phyloP scores from a whole-genome alignment of 257 asterid genomes.

The Agastache rugosa region DNA sequence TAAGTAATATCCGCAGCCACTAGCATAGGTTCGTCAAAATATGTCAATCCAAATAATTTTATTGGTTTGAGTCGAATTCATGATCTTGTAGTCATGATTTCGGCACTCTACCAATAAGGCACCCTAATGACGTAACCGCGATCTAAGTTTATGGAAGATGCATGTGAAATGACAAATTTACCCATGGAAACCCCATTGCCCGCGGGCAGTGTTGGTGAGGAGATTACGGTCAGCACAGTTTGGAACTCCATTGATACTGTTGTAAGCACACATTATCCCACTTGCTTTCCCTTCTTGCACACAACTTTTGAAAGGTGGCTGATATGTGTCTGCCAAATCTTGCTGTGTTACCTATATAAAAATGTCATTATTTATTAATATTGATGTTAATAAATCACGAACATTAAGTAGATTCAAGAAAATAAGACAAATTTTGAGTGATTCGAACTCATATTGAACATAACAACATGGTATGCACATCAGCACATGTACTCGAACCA shows the following conservation, averaged over 20 bases:
- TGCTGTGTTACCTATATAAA: constrained; percentile 66
- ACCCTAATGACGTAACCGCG: too few relatives aligned
- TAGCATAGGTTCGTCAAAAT: too few relatives aligned
- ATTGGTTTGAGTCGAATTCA: not conserved
- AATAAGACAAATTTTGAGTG: not conserved
- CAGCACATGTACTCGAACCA: too few relatives aligned
- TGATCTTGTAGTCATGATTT: too few relatives aligned
- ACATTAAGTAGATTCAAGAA: not conserved
- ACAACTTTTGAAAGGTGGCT: constrained; percentile 85
- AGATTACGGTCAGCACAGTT: constrained; percentile 79
- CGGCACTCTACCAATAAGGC: too few relatives aligned
- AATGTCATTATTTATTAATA: too few relatives aligned
- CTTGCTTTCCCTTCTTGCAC: constrained; percentile 75
- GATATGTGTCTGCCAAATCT: constrained; percentile 90
- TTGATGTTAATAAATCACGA: not conserved
- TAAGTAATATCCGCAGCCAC: too few relatives aligned
- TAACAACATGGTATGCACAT: too few relatives aligned
- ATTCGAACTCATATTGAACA: not conserved
- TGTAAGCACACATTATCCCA: constrained; percentile 97
- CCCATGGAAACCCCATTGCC: constrained; percentile 80
- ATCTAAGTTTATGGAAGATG: too few relatives aligned
- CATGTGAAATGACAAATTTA: constrained; percentile 34
- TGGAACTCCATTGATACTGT: constrained; percentile 83
- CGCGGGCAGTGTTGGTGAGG: constrained; percentile 73
- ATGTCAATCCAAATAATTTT: not conserved